Conservation (phyloP, 129 eudicot species). For the Calendula officinalis region DNA sequence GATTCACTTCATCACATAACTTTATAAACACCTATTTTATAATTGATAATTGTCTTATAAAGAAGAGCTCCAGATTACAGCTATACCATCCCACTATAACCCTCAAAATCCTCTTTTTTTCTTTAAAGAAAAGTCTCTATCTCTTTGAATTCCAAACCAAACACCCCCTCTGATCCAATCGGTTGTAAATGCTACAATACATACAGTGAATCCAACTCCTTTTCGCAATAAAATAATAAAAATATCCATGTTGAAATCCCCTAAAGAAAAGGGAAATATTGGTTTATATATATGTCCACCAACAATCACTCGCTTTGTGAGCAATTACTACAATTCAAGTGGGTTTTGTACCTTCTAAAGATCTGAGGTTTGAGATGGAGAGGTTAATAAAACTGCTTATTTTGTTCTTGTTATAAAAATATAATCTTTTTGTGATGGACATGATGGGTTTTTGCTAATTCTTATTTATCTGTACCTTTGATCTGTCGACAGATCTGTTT, state of each 20-base stretch:
- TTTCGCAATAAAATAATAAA: slow-evolving; percentile 26
- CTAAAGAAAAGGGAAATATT: slow-evolving; percentile 25
- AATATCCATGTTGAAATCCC: slow-evolving; percentile 12
- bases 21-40: no score
- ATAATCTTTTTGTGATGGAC: slow-evolving; percentile 6
- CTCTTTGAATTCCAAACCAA: no score
- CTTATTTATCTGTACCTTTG: slow-evolving; percentile 17
- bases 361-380: slow-evolving; percentile 29
- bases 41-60: no score
- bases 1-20: no score
- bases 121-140: no score
- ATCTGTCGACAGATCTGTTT: slow-evolving; percentile 29
- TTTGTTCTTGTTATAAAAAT: slow-evolving; percentile 3
- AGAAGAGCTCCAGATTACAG: no score
- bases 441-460: slow-evolving; percentile 23
- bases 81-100: no score
- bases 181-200: background rate
- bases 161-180: no score
- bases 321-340: slow-evolving; percentile 4
- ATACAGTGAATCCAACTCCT: slow-evolving; percentile 22
- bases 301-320: background rate
- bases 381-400: slow-evolving; percentile 11
- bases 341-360: slow-evolving; percentile 20
- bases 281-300: slow-evolving; percentile 34
- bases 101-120: no score